phyloP scores from a whole-genome alignment of 768 basidiomycete genomes.

The Lentinula detonsa region DNA sequence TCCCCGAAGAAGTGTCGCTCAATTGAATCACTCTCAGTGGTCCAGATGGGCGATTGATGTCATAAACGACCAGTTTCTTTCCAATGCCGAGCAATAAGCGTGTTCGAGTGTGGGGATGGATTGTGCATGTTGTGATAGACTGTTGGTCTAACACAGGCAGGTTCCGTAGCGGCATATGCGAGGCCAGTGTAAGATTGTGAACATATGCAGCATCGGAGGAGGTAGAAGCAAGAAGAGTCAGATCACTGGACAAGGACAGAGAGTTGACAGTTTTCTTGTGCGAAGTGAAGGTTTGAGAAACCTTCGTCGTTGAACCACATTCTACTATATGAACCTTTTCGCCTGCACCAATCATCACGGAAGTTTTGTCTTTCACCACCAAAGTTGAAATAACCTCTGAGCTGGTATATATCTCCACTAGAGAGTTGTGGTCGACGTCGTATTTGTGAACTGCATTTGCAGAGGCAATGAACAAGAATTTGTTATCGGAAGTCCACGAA shows the following conservation, averaged over 20 bases:
- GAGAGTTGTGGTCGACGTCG: conserved; percentile 35
- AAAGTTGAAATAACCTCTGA: conserved; percentile 25
- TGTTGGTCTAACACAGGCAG: conserved; percentile 29
- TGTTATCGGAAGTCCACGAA: conserved; percentile 55
- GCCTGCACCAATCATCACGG: conserved; percentile 41
- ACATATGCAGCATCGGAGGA: conserved; percentile 49
- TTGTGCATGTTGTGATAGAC: conserved; percentile 44
- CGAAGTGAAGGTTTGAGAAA: conserved; percentile 42
- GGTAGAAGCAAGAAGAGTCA: conserved; percentile 49
- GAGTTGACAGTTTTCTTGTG: conserved; percentile 46
- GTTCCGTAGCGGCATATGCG: conserved; percentile 51
- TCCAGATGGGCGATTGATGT: conserved; percentile 49
- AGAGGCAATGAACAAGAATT: conserved; percentile 48
- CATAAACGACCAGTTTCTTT: conserved; percentile 53
- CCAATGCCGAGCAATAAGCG: conserved; percentile 51
- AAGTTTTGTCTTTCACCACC: conserved; percentile 27
- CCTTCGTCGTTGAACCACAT: conserved; percentile 27
- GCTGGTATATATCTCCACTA: conserved; percentile 37
- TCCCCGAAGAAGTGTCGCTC: conserved; percentile 34
- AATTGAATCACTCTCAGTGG: conserved; percentile 49
- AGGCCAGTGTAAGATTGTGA: conserved; percentile 50
- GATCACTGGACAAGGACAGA: conserved; percentile 56
- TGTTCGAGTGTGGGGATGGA: conserved; percentile 60
- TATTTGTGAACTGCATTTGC: conserved; percentile 45
- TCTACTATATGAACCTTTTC: conserved; percentile 48